These are phyloP conservation scores for Neocallimastix lanati DNA, from an alignment of 192 early-diverging fungal genomes.

Conservation along the genomic window DNA sequence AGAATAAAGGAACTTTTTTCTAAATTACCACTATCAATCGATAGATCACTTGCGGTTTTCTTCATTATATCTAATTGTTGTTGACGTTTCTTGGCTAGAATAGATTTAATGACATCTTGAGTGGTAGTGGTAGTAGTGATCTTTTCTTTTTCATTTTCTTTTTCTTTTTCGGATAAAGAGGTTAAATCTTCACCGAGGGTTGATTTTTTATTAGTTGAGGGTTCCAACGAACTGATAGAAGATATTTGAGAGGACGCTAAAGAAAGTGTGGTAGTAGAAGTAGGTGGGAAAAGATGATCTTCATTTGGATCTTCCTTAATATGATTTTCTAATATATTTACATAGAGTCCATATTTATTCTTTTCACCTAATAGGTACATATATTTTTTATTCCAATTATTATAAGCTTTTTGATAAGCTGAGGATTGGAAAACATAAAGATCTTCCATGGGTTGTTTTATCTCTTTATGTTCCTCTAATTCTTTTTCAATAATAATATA, in stretches of 20 bases:
- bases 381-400: neutral
- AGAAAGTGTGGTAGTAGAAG: too few relatives aligned
- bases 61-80: neutral
- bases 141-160: too few relatives aligned
- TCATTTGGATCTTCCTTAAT: neutral
- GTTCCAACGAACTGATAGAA: too few relatives aligned
- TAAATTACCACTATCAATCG: neutral
- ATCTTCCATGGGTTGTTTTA: neutral
- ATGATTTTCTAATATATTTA: neutral
- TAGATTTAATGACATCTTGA: neutral
- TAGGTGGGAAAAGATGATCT: neutral
- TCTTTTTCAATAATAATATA: neutral
- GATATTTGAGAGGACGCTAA: too few relatives aligned
- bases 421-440: neutral
- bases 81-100: neutral
- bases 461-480: neutral
- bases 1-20: neutral
- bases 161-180: neutral
- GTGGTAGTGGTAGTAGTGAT: too few relatives aligned
- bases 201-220: too few relatives aligned
- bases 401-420: neutral
- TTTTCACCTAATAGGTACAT: neutral
- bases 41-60: neutral
- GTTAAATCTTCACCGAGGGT: too few relatives aligned
- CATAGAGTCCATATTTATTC: neutral